Evolutionary conservation across 352 stramenopile species (phyloP).

Genomic region (Globisporangium radiosum): DNA sequence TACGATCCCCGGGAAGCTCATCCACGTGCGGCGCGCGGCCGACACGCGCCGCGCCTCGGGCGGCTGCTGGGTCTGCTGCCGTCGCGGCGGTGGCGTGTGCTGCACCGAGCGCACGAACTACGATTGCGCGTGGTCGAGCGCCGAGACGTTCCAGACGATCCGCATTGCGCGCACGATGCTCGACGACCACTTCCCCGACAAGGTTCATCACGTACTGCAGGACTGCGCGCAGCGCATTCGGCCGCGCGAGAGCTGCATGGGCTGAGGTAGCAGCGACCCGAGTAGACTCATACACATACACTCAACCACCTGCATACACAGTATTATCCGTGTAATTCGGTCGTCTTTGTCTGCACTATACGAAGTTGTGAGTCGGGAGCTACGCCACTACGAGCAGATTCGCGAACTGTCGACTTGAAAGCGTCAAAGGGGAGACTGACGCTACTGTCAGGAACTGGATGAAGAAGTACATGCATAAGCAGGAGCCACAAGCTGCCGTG

Average conservation of each 20-base stretch:
- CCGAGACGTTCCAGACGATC: slow-evolving; percentile 62
- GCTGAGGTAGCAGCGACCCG: slow-evolving; percentile 4
- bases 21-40: slow-evolving; percentile 66
- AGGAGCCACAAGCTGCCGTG: too few relatives aligned
- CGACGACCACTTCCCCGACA: slow-evolving; percentile 86
- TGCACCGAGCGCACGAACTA: slow-evolving; percentile 83
- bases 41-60: slow-evolving; percentile 14
- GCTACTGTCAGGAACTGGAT: too few relatives aligned
- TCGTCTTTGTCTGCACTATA: too few relatives aligned
- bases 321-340: too few relatives aligned
- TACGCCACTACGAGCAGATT: too few relatives aligned
- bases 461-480: too few relatives aligned
- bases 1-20: slow-evolving; percentile 66
- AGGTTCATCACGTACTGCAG: slow-evolving; percentile 81
- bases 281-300: too few relatives aligned
- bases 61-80: slow-evolving; percentile 82
- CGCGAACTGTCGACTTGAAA: too few relatives aligned
- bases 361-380: too few relatives aligned
- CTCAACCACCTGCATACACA: too few relatives aligned
- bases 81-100: slow-evolving; percentile 65
- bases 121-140: slow-evolving; percentile 59
- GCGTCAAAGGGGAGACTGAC: too few relatives aligned
- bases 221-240: slow-evolving; percentile 61
- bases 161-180: slow-evolving; percentile 81
- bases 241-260: slow-evolving; percentile 22